phyloP scores from a whole-genome alignment of 1,139 yeast species.

The Geotrichum fermentans region DNA sequence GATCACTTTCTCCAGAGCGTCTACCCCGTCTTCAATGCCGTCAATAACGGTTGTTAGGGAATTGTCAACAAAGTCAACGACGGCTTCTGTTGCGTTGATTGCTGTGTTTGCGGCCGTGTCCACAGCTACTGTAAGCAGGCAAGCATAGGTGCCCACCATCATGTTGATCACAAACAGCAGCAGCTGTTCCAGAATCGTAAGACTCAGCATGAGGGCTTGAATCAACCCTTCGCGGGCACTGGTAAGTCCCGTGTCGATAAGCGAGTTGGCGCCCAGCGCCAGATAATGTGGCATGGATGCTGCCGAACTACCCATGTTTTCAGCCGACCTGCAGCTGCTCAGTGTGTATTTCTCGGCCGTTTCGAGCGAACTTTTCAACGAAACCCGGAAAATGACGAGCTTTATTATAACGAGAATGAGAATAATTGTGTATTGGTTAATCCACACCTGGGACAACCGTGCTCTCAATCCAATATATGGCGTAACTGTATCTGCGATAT shows the following conservation, averaged over 20 bases:
- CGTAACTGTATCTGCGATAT: constrained; percentile 4
- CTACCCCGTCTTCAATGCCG: constrained; percentile 59
- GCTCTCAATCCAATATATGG: constrained; percentile 37
- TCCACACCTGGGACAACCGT: constrained; percentile 35
- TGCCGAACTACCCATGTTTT: constrained; percentile 43
- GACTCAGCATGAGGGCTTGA: constrained; percentile 40
- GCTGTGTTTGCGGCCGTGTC: constrained; percentile 72
- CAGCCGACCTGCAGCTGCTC: constrained; percentile 45
- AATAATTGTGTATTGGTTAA: constrained; percentile 34
- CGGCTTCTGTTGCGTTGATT: constrained; percentile 61
- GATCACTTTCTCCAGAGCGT: constrained; percentile 49
- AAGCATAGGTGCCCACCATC: constrained; percentile 78
- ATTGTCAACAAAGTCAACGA: constrained; percentile 55
- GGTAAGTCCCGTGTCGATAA: constrained; percentile 47
- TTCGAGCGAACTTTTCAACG: constrained; percentile 29
- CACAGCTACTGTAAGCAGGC: constrained; percentile 69
- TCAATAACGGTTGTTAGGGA: constrained; percentile 52
- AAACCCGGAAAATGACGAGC: constrained; percentile 31
- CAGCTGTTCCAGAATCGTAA: constrained; percentile 56
- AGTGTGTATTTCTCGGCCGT: constrained; percentile 29
- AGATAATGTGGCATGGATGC: constrained; percentile 54
- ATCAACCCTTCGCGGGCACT: constrained; percentile 46
- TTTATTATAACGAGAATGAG: constrained; percentile 35
- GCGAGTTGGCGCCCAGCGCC: constrained; percentile 49
- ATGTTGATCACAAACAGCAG: constrained; percentile 64